These are phyloP conservation scores for Metarhizium sp. DNA, from an alignment of 2,329 filamentous ascomycete species.

Conservation along the genomic window DNA sequence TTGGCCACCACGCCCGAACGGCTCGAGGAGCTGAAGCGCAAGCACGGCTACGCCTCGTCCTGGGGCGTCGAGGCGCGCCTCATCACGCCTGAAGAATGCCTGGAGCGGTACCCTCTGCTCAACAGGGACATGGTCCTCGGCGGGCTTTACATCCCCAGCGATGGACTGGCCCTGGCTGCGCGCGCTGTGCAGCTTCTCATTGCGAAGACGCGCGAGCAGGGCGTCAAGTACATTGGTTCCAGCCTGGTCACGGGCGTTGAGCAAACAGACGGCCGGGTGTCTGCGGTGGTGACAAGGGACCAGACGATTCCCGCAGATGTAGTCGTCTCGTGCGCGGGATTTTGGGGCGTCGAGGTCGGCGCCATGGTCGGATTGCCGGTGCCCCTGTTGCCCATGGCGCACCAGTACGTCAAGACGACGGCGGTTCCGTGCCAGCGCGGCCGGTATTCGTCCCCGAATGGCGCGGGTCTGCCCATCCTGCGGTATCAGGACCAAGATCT, in stretches of 20 bases:
- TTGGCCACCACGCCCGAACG: constrained; percentile 50
- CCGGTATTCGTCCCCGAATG: constrained; percentile 31
- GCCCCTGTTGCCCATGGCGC: constrained; percentile 50
- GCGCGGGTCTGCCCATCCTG: constrained; percentile 47
- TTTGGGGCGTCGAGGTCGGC: constrained; percentile 58
- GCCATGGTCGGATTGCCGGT: constrained; percentile 49
- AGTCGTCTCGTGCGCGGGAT: constrained; percentile 53
- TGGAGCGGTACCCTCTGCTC: constrained; percentile 43
- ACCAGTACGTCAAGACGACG: constrained; percentile 56
- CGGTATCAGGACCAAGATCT: constrained; percentile 55
- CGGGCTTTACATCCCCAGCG: constrained; percentile 49
- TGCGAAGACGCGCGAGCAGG: constrained; percentile 44
- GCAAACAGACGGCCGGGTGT: constrained; percentile 36
- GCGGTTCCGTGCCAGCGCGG: constrained; percentile 32
- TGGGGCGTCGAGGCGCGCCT: constrained; percentile 50
- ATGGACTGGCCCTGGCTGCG: constrained; percentile 52
- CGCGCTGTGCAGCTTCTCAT: constrained; percentile 53
- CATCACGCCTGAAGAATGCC: constrained; percentile 41
- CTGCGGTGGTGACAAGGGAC: constrained; percentile 41
- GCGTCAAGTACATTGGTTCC: constrained; percentile 45
- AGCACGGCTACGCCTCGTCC: constrained; percentile 49
- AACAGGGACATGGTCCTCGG: constrained; percentile 44
- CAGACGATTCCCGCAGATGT: constrained; percentile 47
- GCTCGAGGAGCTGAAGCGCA: constrained; percentile 52
- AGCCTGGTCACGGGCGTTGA: constrained; percentile 51